These are phyloP conservation scores for Schwanniomyces etchellsii DNA, from an alignment of 1,139 yeast species.

Conservation along the genomic window DNA sequence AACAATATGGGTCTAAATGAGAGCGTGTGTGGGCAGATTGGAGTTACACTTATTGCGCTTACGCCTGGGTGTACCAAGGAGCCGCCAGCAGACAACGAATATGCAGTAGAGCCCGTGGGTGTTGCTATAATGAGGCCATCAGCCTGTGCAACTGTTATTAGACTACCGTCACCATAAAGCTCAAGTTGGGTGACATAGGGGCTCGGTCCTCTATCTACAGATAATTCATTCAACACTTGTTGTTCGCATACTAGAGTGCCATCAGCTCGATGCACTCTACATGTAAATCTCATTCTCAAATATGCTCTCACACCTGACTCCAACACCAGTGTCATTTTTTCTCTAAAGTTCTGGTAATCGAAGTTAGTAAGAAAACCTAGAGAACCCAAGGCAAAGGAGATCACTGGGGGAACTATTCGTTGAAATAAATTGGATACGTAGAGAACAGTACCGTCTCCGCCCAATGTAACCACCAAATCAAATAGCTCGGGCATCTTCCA, in stretches of 20 bases:
- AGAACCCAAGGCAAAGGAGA: slow-evolving; percentile 75
- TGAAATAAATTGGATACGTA: slow-evolving; percentile 78
- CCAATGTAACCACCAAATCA: slow-evolving; percentile 74
- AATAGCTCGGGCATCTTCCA: slow-evolving; percentile 52
- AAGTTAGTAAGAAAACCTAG: slow-evolving; percentile 79
- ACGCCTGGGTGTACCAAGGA: slow-evolving; percentile 87
- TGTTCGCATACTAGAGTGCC: slow-evolving; percentile 64
- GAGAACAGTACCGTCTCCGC: slow-evolving; percentile 89
- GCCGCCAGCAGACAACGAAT: slow-evolving; percentile 87
- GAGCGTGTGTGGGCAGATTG: slow-evolving; percentile 87
- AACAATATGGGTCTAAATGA: slow-evolving; percentile 82
- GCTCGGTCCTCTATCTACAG: slow-evolving; percentile 83
- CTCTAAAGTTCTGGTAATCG: slow-evolving; percentile 63
- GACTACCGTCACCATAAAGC: slow-evolving; percentile 72
- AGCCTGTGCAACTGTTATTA: slow-evolving; percentile 83
- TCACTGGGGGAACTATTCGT: slow-evolving; percentile 80
- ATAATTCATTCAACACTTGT: slow-evolving; percentile 78
- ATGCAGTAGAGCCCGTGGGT: slow-evolving; percentile 91
- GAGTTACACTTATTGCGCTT: slow-evolving; percentile 83
- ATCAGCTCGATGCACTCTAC: slow-evolving; percentile 53
- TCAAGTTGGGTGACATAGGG: slow-evolving; percentile 84
- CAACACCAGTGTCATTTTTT: slow-evolving; percentile 49
- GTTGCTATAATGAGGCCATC: slow-evolving; percentile 87
- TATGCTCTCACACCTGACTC: slow-evolving; percentile 72
- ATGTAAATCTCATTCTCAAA: slow-evolving; percentile 75